A percentile compares a stretch with the other conserved stretches of the same genome.
These are phyloP conservation scores for Magnolia kwangsiensis DNA, from an alignment of 164 flowering plant genomes.

Conservation along the genomic window DNA sequence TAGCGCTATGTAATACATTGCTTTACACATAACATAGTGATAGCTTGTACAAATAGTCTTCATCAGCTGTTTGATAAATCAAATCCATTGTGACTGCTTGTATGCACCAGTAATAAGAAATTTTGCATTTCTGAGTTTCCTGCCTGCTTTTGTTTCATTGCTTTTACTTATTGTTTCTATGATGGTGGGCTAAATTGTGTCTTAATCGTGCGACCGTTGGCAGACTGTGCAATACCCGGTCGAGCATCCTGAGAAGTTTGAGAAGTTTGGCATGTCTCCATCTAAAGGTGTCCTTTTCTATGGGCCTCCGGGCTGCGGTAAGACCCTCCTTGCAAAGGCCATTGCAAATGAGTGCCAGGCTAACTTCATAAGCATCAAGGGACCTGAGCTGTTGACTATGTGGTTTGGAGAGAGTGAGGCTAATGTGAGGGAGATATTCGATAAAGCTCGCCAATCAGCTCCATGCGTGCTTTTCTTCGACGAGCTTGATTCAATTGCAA, in stretches of 20 bases:
- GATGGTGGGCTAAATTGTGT: neutral
- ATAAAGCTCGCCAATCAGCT: conserved; percentile 66
- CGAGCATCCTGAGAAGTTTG: conserved; percentile 78
- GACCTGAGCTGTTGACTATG: conserved; percentile 69
- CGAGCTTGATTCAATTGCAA: conserved; percentile 68
- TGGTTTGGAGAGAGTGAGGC: conserved; percentile 86
- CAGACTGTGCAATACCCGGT: conserved; percentile 80
- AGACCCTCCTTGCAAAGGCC: conserved; percentile 68
- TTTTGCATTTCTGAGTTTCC: too few relatives aligned
- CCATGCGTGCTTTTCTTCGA: conserved; percentile 78
- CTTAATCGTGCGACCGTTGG: neutral
- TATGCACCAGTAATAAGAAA: too few relatives aligned
- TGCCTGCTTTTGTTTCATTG: too few relatives aligned
- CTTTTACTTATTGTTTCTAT: neutral
- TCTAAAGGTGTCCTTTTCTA: conserved; percentile 72
- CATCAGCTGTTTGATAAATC: too few relatives aligned
- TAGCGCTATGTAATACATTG: too few relatives aligned
- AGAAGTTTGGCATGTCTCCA: conserved; percentile 79
- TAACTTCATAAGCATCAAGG: conserved; percentile 66
- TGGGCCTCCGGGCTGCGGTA: conserved; percentile 76
- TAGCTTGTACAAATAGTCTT: too few relatives aligned
- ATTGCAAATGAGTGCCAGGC: conserved; percentile 77
- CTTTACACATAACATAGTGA: too few relatives aligned
- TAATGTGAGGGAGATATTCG: conserved; percentile 71
- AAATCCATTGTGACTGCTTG: too few relatives aligned